Percentiles rank a stretch among this genome's conserved stretches.
Evolutionary conservation across 768 basidiomycete genomes (phyloP).

Genomic region (Boletus edulis): DNA sequence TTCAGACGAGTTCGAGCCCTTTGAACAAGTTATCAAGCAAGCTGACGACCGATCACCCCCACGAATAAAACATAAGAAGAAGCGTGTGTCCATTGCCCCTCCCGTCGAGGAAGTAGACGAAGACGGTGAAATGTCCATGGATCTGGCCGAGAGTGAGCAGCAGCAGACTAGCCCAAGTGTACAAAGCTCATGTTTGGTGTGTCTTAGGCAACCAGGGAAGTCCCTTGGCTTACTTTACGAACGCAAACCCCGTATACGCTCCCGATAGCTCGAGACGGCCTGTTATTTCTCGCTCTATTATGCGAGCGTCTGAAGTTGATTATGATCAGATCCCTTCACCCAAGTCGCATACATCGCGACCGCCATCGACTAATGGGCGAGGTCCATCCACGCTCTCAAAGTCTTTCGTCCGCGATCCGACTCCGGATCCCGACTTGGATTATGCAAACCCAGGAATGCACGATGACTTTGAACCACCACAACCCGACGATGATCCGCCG

Average conservation of each 20-base stretch:
- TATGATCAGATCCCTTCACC: constrained; percentile 67
- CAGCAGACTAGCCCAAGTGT: not conserved
- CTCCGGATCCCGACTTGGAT: constrained; percentile 25
- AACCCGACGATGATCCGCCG: constrained; percentile 26
- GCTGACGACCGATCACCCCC: constrained; percentile 67
- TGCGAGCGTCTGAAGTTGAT: constrained; percentile 53
- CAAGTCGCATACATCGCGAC: constrained; percentile 34
- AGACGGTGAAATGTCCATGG: constrained; percentile 77
- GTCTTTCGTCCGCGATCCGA: constrained; percentile 23
- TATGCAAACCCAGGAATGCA: constrained; percentile 17
- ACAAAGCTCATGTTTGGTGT: constrained; percentile 3
- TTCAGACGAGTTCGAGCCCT: constrained; percentile 82
- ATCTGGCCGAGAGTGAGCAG: constrained; percentile 65
- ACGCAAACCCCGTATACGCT: constrained; percentile 35
- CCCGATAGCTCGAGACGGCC: constrained; percentile 36
- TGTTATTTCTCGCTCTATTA: constrained; percentile 43
- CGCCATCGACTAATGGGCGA: constrained; percentile 33
- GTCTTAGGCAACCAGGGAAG: constrained; percentile 28
- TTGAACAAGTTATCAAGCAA: constrained; percentile 70
- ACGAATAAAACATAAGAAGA: constrained; percentile 49
- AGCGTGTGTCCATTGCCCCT: constrained; percentile 38
- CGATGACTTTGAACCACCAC: constrained; percentile 28
- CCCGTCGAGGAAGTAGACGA: constrained; percentile 43
- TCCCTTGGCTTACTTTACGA: constrained; percentile 37
- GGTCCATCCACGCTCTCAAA: constrained; percentile 34